Evolutionary conservation across 495 filamentous ascomycete species (phyloP), one percentile per base, ranked within the genome.

Genomic region (Podospora pseudocomata): DNA sequence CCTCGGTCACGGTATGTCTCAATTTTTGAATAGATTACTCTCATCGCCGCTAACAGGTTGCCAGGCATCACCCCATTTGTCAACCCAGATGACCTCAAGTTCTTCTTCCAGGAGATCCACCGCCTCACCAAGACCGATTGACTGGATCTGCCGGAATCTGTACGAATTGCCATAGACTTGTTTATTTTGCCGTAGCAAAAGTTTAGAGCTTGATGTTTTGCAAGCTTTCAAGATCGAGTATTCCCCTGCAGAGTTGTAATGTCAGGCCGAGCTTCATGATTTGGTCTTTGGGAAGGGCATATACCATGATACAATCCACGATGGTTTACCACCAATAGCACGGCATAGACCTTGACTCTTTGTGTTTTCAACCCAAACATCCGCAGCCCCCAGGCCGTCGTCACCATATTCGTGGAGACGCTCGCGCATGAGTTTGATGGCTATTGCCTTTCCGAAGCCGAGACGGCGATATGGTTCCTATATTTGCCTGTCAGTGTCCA

Each of bases 41-140:
- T 0, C 63, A n/a, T 56, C 53, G 30, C 4, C 7, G 74, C 74
- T 58, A 65, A 62, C 27, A 49, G 18, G 53, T 27, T 34, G 7
- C 65, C 11, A 93, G 91, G 92, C 70, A 91, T 99, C 65, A 98
- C 96, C 20, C 95, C 96, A 2, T 89, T 92, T 66, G 95, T 98
- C 28, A 88, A 97, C 68, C 95, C 95, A 2, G 93, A 97, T 54
- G 88, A 97, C 76, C 81, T 99, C 65, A 92, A 86, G 74, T 96
- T 94, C 81, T 99, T 89, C 85, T 96, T 98, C 69, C 82, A 96
- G 78, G 96, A 99, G 79, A 88, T 97, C 65, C 91, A 96, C 75
- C 90, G 92, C 64, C 80, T 86, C 60, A 85, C 82, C 68, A 80
- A 75, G 23, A 55, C 32, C 1, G 0, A 27, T 18, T 19, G 28